phyloP scores from a whole-genome alignment of 768 basidiomycete species.

The Collybia nuda region DNA sequence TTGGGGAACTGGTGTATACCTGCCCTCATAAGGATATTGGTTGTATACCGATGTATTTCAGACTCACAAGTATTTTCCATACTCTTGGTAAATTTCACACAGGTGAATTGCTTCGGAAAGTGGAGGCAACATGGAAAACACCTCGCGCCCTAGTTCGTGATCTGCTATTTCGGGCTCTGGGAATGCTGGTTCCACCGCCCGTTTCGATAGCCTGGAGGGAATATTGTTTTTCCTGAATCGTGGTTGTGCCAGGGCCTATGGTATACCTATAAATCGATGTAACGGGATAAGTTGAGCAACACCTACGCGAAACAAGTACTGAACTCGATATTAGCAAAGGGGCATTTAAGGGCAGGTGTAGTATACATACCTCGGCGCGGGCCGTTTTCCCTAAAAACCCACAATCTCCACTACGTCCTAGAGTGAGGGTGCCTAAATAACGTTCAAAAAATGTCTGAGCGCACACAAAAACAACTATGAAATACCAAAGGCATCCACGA shows the following conservation, averaged over 20 bases:
- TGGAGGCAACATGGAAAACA: slow-evolving; percentile 51
- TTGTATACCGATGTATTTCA: not conserved
- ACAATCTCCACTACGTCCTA: slow-evolving; percentile 54
- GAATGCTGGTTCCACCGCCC: slow-evolving; percentile 35
- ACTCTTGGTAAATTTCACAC: slow-evolving; percentile 65
- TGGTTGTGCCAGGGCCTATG: slow-evolving; percentile 23
- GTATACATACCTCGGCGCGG: slow-evolving; percentile 56
- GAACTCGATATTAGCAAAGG: not conserved
- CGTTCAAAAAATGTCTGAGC: not conserved
- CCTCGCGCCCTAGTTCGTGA: slow-evolving; percentile 36
- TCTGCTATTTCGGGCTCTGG: slow-evolving; percentile 31
- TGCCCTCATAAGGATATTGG: slow-evolving; percentile 16
- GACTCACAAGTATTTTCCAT: slow-evolving; percentile 57
- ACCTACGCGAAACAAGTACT: slow-evolving; percentile 62
- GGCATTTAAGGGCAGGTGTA: no score
- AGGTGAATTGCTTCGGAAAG: slow-evolving; percentile 58
- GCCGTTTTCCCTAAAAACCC: slow-evolving; percentile 66
- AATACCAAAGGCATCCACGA: slow-evolving; percentile 54
- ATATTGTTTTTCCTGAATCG: slow-evolving; percentile 8
- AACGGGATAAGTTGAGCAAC: not conserved
- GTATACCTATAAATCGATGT: not conserved
- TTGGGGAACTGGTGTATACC: slow-evolving; percentile 54
- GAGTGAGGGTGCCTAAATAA: slow-evolving; percentile 51
- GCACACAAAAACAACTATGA: not conserved
- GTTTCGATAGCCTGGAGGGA: slow-evolving; percentile 29